phyloP scores from a whole-genome alignment of 2,329 filamentous ascomycete species.

The Helotiales sp. region DNA sequence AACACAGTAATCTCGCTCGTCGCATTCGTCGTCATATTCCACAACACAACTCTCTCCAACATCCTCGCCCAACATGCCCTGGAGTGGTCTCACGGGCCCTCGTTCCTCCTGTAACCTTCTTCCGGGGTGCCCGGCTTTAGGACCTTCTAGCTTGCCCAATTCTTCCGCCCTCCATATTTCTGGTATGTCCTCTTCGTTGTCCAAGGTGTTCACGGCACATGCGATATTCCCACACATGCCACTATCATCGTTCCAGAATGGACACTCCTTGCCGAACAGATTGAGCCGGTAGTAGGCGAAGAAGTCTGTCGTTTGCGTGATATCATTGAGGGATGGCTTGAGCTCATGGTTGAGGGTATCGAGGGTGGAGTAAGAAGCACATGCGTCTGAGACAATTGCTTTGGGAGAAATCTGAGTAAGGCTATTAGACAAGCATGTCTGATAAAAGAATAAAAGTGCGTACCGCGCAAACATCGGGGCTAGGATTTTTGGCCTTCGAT shows the following conservation, averaged over 20 bases:
- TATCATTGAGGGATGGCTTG: constrained; percentile 75
- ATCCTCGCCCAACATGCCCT: constrained; percentile 80
- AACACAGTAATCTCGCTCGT: constrained; percentile 95
- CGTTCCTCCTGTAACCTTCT: constrained; percentile 73
- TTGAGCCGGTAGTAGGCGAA: constrained; percentile 98
- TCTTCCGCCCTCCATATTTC: constrained; percentile 89
- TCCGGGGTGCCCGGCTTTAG: constrained; percentile 86
- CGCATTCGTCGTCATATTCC: constrained; percentile 96
- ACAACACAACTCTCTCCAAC: constrained; percentile 96
- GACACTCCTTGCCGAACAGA: constrained; percentile 91
- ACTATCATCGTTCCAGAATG: constrained; percentile 93
- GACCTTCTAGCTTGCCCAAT: constrained; percentile 89
- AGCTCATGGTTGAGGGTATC: constrained; percentile 81
- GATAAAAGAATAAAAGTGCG: constrained; percentile 38
- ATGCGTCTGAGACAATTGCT: constrained; percentile 90
- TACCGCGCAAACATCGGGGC: constrained; percentile 47
- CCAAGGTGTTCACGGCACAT: constrained; percentile 92
- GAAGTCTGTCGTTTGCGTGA: constrained; percentile 91
- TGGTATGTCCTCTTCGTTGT: constrained; percentile 94
- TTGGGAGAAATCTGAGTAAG: constrained; percentile 77
- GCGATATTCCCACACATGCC: constrained; percentile 97
- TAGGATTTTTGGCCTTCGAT: constrained; percentile 46
- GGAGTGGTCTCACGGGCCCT: constrained; percentile 71
- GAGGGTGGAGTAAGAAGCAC: constrained; percentile 89
- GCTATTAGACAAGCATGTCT: constrained; percentile 43